A percentile compares a stretch with the other conserved stretches of the same genome.
phyloP scores from a whole-genome alignment of 345 rosid species.

The Acer yangbiense region DNA sequence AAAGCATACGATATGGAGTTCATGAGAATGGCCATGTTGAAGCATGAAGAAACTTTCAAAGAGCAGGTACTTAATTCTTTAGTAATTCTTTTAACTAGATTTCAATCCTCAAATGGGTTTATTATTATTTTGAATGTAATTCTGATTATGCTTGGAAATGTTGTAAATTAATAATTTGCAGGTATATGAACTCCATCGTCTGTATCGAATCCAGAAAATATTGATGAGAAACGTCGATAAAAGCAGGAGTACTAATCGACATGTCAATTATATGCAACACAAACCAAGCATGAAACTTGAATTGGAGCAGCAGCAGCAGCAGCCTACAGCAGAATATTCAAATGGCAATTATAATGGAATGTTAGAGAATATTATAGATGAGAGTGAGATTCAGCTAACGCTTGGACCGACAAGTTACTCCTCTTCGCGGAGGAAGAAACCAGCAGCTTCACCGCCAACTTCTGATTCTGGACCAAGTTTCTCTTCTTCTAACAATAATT shows the following conservation, averaged over 20 bases:
- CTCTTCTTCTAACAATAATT: constrained; percentile 54
- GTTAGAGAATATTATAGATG: constrained; percentile 52
- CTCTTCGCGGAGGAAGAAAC: constrained; percentile 38
- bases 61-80: constrained; percentile 61
- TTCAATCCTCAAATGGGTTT: not conserved
- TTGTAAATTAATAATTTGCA: constrained; percentile 17
- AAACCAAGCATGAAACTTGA: constrained; percentile 29
- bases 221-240: constrained; percentile 62
- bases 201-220: constrained; percentile 76
- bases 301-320: constrained; percentile 38
- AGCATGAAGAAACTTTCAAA: constrained; percentile 96
- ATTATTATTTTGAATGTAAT: not conserved
- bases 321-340: constrained; percentile 29
- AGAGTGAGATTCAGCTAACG: constrained; percentile 85
- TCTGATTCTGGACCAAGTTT: constrained; percentile 63
- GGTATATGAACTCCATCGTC: constrained; percentile 90
- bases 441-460: constrained; percentile 30
- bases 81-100: not conserved
- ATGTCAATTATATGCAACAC: constrained; percentile 17
- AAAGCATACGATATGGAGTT: constrained; percentile 66
- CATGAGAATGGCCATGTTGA: constrained; percentile 93
- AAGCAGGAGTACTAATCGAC: constrained; percentile 15
- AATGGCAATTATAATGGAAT: constrained; percentile 22
- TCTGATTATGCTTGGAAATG: not conserved
- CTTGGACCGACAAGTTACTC: constrained; percentile 63